Conservation (phyloP, 768 basidiomycete genomes). For the Pholiota conissans region DNA sequence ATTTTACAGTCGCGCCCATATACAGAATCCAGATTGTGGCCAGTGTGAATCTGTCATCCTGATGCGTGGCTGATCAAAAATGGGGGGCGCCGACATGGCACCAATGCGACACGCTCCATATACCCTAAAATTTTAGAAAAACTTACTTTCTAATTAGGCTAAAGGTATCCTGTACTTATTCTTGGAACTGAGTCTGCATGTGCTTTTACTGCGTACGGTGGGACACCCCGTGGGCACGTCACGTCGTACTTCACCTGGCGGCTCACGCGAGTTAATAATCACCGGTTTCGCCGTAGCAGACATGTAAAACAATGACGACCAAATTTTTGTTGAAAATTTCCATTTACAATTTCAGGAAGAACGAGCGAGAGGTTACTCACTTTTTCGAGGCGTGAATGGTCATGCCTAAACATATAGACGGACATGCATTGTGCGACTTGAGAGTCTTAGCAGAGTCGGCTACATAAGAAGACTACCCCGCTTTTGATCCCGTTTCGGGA, state of each 20-base stretch:
- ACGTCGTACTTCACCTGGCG: too few relatives aligned
- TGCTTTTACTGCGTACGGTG: neutral
- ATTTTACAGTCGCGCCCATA: neutral
- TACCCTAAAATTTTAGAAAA: neutral
- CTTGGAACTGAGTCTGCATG: neutral
- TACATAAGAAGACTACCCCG: too few relatives aligned
- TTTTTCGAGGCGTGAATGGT: too few relatives aligned
- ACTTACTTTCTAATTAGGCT: neutral
- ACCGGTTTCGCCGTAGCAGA: too few relatives aligned
- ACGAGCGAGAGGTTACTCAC: too few relatives aligned
- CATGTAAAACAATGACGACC: too few relatives aligned
- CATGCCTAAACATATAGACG: too few relatives aligned
- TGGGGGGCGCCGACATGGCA: neutral
- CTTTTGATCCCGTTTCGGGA: neutral
- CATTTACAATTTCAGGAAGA: too few relatives aligned
- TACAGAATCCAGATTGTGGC: neutral
- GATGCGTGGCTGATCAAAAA: neutral
- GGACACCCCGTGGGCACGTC: neutral
- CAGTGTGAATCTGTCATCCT: neutral
- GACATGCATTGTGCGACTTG: too few relatives aligned
- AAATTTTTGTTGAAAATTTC: too few relatives aligned
- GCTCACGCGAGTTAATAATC: too few relatives aligned
- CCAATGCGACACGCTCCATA: neutral
- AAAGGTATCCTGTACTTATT: neutral
- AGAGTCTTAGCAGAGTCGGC: too few relatives aligned